A percentile compares a stretch with the other conserved stretches of the same genome.
phyloP scores from a whole-genome alignment of 2,329 filamentous ascomycete genomes.

The Lasiodiplodia citricola region DNA sequence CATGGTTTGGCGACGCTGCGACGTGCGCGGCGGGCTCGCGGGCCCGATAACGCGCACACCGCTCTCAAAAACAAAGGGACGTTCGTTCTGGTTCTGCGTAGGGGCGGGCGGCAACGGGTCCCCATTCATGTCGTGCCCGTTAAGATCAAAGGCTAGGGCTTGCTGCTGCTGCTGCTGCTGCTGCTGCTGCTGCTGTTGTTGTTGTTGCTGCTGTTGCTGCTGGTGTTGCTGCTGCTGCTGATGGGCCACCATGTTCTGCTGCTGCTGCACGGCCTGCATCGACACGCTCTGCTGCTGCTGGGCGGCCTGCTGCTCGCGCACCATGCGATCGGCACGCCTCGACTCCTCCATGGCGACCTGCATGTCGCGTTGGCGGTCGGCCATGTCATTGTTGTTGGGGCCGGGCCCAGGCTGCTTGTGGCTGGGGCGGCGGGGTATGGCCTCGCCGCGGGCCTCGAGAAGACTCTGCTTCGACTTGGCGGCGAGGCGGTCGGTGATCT shows the following conservation, averaged over 20 bases:
- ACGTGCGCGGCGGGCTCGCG: conserved; percentile 16
- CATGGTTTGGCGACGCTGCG: conserved; percentile 18
- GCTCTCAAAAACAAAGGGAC: conserved; percentile 29
- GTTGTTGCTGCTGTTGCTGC: conserved; percentile 31
- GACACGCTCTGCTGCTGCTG: conserved; percentile 30
- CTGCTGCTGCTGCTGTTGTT: conserved; percentile 14
- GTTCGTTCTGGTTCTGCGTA: conserved; percentile 14
- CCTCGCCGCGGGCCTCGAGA: conserved; percentile 27
- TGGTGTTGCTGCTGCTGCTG: conserved; percentile 25
- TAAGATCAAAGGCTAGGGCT: conserved; percentile 19
- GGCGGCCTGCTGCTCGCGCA: conserved; percentile 19
- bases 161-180: conserved; percentile 31
- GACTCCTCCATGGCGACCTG: conserved; percentile 26
- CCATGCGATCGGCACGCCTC: conserved; percentile 21
- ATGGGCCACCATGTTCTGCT: conserved; percentile 15
- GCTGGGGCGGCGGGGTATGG: conserved; percentile 23
- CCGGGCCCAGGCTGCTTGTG: conserved; percentile 26
- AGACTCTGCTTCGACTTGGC: conserved; percentile 28
- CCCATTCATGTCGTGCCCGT: conserved; percentile 25
- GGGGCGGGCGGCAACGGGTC: conserved; percentile 17
- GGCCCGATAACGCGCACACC: conserved; percentile 28
- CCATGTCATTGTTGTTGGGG: conserved; percentile 22
- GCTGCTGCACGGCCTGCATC: conserved; percentile 27
- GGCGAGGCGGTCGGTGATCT: conserved; percentile 27
- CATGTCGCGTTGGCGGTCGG: conserved; percentile 25